Evolutionary conservation across 805 yeast genomes (phyloP).

Genomic region (Sungouiella thailandica): DNA sequence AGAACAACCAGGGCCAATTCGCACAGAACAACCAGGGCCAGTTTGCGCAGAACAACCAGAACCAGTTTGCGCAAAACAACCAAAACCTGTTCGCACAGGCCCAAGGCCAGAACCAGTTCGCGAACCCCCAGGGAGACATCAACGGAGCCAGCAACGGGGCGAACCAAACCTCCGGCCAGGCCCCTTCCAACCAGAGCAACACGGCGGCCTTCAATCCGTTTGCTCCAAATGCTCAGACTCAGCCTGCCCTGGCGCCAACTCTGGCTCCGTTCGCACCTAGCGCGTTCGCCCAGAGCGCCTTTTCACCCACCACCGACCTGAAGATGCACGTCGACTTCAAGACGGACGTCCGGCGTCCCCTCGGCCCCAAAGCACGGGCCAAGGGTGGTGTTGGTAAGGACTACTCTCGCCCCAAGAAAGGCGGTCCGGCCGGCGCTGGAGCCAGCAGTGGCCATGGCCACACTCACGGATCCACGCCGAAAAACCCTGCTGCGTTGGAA

Average conservation of each 20-base stretch:
- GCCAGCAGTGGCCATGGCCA: slow-evolving; percentile 6
- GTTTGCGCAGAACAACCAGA: slow-evolving; percentile 3
- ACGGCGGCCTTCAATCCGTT: background rate
- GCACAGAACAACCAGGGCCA: slow-evolving; percentile 1
- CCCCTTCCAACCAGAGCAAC: background rate
- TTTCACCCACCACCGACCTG: background rate
- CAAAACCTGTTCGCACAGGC: background rate
- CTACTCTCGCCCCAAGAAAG: too few species aligned
- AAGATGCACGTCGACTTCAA: slow-evolving; percentile 10
- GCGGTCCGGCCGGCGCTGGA: too few species aligned
- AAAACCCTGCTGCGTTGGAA: slow-evolving; percentile 38
- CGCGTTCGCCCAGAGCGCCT: too few species aligned
- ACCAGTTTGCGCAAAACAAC: slow-evolving; percentile 9
- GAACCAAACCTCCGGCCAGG: background rate
- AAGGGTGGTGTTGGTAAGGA: slow-evolving; percentile 15
- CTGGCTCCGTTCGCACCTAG: background rate
- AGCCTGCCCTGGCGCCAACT: background rate
- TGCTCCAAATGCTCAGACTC: background rate
- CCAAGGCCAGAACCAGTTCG: background rate
- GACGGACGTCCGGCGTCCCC: slow-evolving; percentile 3
- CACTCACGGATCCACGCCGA: slow-evolving; percentile 29
- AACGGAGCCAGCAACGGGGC: background rate
- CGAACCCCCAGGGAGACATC: background rate
- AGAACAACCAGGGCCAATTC: background rate
- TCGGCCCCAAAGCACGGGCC: slow-evolving; percentile 4